Conservation (phyloP, 176 grass and related monocot species). For the Carex pumila region DNA sequence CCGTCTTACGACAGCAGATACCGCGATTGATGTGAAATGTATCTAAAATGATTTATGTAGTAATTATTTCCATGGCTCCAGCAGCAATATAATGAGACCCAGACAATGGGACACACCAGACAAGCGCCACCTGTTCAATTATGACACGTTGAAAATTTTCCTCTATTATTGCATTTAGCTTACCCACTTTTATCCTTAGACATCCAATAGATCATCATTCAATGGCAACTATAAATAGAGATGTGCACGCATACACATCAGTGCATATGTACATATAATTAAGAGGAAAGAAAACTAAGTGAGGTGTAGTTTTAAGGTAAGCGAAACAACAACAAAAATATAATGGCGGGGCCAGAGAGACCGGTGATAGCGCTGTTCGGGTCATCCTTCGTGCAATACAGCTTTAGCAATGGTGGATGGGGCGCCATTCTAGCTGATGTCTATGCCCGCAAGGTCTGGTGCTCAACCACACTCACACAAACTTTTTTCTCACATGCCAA, state of each 20-base stretch:
- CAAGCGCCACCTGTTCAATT: background rate
- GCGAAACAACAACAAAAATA: background rate
- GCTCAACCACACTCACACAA: too few species aligned
- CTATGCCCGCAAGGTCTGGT: constrained; percentile 4
- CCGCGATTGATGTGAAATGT: background rate
- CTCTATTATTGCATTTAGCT: background rate
- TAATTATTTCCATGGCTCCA: background rate
- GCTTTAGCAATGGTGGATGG: constrained; percentile 8
- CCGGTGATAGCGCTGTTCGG: background rate
- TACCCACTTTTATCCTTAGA: background rate
- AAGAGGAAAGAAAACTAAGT: background rate
- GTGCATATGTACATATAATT: background rate
- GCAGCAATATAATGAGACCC: background rate
- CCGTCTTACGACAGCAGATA: background rate
- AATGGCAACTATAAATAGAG: background rate
- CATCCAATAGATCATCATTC: background rate
- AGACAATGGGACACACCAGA: background rate
- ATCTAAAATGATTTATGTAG: background rate
- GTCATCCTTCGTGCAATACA: background rate
- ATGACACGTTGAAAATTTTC: background rate
- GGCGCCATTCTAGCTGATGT: background rate
- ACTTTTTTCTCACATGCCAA: background rate
- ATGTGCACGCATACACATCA: background rate
- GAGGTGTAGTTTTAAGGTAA: background rate
- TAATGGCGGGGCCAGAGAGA: background rate